Conservation (phyloP, 306 rosid genomes). For the Oemleria cerasiformis region DNA sequence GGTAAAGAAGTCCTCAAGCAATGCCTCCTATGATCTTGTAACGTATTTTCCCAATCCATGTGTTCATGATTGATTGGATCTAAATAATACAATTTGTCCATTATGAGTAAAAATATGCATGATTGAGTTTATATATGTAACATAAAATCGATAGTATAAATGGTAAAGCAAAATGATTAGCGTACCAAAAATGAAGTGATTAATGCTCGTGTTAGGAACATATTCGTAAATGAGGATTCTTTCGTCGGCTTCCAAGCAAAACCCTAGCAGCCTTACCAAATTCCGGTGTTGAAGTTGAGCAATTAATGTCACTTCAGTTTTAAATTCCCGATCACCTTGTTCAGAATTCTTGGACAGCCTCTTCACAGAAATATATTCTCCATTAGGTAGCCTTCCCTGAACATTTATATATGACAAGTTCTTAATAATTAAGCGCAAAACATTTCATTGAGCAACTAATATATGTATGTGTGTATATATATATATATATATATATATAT, state of each 20-base stretch:
- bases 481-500: too few species aligned
- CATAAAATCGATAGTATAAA: too few species aligned
- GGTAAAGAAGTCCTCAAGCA: conserved; percentile 16
- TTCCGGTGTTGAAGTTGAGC: conserved; percentile 53
- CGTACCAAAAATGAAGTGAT: conserved; percentile 13
- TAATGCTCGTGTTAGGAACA: not conserved
- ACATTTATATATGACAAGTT: too few species aligned
- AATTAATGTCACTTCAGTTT: conserved; percentile 42
- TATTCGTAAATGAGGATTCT: conserved; percentile 11
- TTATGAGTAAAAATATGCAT: too few species aligned
- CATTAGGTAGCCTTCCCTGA: too few species aligned
- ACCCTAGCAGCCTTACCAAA: conserved; percentile 49
- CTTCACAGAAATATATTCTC: too few species aligned
- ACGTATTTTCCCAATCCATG: conserved; percentile 15
- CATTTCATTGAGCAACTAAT: too few species aligned
- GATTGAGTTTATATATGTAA: too few species aligned
- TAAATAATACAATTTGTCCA: not conserved
- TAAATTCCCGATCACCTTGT: conserved; percentile 47
- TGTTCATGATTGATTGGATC: not conserved
- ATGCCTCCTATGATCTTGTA: conserved; percentile 13
- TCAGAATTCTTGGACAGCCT: conserved; percentile 31
- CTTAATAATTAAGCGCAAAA: too few species aligned
- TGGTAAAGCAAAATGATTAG: not conserved
- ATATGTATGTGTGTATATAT: too few species aligned
- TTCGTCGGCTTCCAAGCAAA: conserved; percentile 27